A percentile compares a stretch with the other conserved stretches of the same genome.
Conservation (phyloP, 2,329 filamentous ascomycete species). For the Calonectria pauciramosa region DNA sequence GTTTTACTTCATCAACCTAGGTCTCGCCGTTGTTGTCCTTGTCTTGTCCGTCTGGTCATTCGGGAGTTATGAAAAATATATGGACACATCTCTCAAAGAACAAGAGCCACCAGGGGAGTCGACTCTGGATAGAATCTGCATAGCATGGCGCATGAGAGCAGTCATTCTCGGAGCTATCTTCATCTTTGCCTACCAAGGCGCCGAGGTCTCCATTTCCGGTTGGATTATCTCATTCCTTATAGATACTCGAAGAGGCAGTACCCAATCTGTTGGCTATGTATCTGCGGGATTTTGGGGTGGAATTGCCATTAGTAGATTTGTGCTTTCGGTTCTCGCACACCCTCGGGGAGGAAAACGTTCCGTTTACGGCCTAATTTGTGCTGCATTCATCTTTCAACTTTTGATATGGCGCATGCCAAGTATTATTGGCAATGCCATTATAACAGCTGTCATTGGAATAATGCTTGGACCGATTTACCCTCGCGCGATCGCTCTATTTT, state of each 20-base stretch:
- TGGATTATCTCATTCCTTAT: constrained; percentile 92
- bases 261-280: constrained; percentile 81
- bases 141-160: constrained; percentile 65
- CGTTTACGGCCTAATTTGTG: constrained; percentile 73
- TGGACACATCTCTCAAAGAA: constrained; percentile 47
- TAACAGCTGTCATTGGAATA: constrained; percentile 78
- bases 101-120: constrained; percentile 32
- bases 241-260: constrained; percentile 76
- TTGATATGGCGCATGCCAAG: constrained; percentile 84
- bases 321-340: constrained; percentile 75
- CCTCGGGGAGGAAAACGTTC: constrained; percentile 78
- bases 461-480: constrained; percentile 85
- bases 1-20: constrained; percentile 79
- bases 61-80: constrained; percentile 76
- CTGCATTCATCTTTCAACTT: constrained; percentile 76
- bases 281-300: constrained; percentile 80
- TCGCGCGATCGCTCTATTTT: constrained; percentile 75
- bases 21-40: constrained; percentile 68
- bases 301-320: constrained; percentile 82
- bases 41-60: constrained; percentile 76
- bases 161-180: constrained; percentile 83
- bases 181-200: constrained; percentile 88
- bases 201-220: constrained; percentile 85
- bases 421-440: constrained; percentile 76
- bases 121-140: constrained; percentile 58